Evolutionary conservation across 768 basidiomycete species (phyloP), one percentile per base, ranked within the genome.

Genomic region (Holtermanniella nyarrowii): DNA sequence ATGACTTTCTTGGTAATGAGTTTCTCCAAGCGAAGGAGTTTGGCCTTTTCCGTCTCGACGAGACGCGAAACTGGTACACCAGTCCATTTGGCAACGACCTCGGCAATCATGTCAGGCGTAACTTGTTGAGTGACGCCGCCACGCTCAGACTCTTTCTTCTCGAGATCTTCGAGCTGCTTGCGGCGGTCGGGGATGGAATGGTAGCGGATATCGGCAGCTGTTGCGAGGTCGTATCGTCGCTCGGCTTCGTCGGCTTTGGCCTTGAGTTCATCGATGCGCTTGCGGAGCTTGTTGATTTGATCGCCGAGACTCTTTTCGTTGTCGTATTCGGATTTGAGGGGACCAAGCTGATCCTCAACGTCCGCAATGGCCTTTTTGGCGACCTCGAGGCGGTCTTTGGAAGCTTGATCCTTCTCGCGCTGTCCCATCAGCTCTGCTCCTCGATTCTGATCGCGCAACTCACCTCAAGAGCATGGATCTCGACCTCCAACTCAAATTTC

Each of bases 161-260:
- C 76, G 46, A 77, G 66, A 37, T 61, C 57, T 26, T 61, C 60
- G 26, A 78, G 67, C 26, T 73, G 69, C 41, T 74, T 68, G 62
- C 87, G 82, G 16, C 90, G 76, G 59, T 95, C 89, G 16, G 95
- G 93, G 37, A 97, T 78, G 4, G 90, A 88, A 64, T 86, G 89
- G 72, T 88, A 95, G 44, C 84, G 81, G 53, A 96, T 76, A 69
- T 96, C 91, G 58, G 44, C 73, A 52, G 58, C 55, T n/a, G 64
- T 61, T 42, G 71, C 72, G 7, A 75, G 65, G 55, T 76, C 81
- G 57, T 78, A 83, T 77, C 82, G 79, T 70, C 91, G 76, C 68
- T 96, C 88, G 5, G 93, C 93, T 41, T 93, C 88, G 55, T 93
- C 88, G 1, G 84, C 82, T 74, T 96, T 99, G 1, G 84, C 84